phyloP scores from a whole-genome alignment of 2,329 filamentous ascomycete species.

The Diplodia seriata region DNA sequence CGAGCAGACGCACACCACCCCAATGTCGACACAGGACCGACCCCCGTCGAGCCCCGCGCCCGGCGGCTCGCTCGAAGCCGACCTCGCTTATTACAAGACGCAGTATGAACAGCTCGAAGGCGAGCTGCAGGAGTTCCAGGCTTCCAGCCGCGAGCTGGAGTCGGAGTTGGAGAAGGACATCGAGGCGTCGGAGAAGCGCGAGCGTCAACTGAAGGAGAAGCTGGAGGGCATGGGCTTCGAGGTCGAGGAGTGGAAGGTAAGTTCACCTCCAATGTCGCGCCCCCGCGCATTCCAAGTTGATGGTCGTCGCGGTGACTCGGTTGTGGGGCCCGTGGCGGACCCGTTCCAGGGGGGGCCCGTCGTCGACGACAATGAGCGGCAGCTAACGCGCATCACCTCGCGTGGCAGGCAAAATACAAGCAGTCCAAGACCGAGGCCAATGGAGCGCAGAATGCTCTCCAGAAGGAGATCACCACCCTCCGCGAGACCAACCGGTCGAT shows the following conservation, averaged over 20 bases:
- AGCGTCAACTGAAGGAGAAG: constrained; percentile 84
- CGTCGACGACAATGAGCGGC: constrained; percentile 3
- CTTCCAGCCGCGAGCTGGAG: constrained; percentile 92
- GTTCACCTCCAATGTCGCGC: constrained; percentile 39
- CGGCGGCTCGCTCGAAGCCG: constrained; percentile 64
- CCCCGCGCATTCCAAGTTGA: not conserved
- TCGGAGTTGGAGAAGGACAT: constrained; percentile 95
- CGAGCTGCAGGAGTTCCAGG: constrained; percentile 91
- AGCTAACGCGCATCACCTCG: constrained; percentile 23
- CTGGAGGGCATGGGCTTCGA: constrained; percentile 85
- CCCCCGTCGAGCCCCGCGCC: constrained; percentile 41
- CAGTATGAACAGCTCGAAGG: constrained; percentile 93
- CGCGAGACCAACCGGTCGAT: constrained; percentile 83
- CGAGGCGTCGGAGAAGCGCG: constrained; percentile 91
- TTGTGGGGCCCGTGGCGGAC: constrained; percentile 2
- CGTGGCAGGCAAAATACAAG: constrained; percentile 83
- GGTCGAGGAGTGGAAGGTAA: constrained; percentile 97
- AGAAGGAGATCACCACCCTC: constrained; percentile 94
- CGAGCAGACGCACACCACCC: constrained; percentile 35
- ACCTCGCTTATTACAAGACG: constrained; percentile 91
- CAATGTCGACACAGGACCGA: constrained; percentile 39
- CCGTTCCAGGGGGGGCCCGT: constrained; percentile 23
- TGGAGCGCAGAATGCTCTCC: constrained; percentile 80
- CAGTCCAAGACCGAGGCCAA: constrained; percentile 90
- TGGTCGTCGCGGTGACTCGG: constrained; percentile 11